A percentile compares a stretch with the other conserved stretches of the same genome.
These are phyloP conservation scores for Trametes versicolor DNA, from an alignment of 1,284 basidiomycete species.

Conservation along the genomic window DNA sequence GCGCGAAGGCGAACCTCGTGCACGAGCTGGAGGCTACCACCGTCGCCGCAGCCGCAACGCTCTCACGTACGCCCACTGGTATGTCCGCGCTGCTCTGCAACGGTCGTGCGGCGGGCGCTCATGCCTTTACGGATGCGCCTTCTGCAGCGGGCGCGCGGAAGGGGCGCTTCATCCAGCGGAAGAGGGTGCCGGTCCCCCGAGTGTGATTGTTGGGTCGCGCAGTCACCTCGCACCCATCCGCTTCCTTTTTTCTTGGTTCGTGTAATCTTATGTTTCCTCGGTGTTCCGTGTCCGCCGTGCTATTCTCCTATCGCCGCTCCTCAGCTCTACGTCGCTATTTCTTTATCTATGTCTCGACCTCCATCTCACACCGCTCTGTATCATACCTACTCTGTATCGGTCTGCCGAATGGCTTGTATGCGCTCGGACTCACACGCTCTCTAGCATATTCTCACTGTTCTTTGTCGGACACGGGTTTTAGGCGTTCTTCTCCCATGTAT, in stretches of 20 bases:
- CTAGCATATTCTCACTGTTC: not conserved
- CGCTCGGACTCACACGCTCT: not conserved
- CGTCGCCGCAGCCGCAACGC: not conserved
- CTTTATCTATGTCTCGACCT: not conserved
- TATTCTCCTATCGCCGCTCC: conserved; percentile 7
- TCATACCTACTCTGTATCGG: conserved; percentile 19
- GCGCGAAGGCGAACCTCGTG: conserved; percentile 40
- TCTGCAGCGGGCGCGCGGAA: conserved; percentile 9
- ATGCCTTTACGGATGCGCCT: not conserved
- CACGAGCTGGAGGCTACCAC: conserved; percentile 23
- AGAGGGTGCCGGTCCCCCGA: not conserved
- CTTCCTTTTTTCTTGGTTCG: not conserved
- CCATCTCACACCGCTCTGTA: conserved; percentile 11
- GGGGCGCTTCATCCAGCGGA: conserved; percentile 12
- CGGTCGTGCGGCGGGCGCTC: not conserved
- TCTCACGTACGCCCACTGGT: not conserved
- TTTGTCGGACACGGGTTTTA: not conserved
- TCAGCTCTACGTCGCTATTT: conserved; percentile 1
- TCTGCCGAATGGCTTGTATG: not conserved
- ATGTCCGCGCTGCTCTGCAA: not conserved
- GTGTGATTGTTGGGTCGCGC: not conserved
- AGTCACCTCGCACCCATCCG: not conserved
- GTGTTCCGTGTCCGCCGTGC: conserved; percentile 9
- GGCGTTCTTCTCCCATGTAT: not conserved
- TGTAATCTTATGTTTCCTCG: conserved; percentile 3